phyloP scores from a whole-genome alignment of 2,329 filamentous ascomycete genomes.

The Botrytis deweyae region DNA sequence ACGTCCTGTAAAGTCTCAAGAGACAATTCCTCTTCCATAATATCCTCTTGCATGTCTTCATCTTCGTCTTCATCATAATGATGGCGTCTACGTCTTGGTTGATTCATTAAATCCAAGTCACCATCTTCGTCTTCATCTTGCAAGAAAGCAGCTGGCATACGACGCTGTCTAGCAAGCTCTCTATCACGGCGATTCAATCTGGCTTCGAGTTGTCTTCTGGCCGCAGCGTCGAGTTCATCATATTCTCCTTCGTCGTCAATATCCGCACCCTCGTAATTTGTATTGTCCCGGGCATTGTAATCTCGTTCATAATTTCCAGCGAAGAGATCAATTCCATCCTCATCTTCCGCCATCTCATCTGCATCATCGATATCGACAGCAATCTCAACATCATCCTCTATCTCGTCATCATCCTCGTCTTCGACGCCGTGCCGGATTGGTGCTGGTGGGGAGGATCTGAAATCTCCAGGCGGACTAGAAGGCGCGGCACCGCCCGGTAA shows the following conservation, averaged over 20 bases:
- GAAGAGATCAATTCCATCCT: constrained; percentile 77
- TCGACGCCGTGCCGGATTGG: constrained; percentile 59
- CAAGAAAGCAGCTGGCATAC: constrained; percentile 71
- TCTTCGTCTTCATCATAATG: constrained; percentile 94
- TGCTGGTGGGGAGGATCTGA: constrained; percentile 65
- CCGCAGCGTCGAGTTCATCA: constrained; percentile 64
- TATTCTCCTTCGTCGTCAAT: constrained; percentile 79
- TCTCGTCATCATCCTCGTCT: constrained; percentile 68
- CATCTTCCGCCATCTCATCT: constrained; percentile 79
- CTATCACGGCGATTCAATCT: constrained; percentile 72
- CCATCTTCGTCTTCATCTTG: constrained; percentile 78
- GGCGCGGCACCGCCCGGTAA: constrained; percentile 51
- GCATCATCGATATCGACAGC: constrained; percentile 75
- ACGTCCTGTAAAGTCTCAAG: constrained; percentile 89
- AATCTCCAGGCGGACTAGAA: constrained; percentile 53
- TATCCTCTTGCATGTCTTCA: constrained; percentile 86
- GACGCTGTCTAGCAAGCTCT: constrained; percentile 64
- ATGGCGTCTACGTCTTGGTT: constrained; percentile 81
- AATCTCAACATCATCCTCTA: constrained; percentile 68
- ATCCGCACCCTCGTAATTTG: constrained; percentile 67
- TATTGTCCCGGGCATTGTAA: constrained; percentile 64
- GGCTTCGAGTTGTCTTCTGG: constrained; percentile 68
- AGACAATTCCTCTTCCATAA: constrained; percentile 93
- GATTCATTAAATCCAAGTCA: constrained; percentile 79
- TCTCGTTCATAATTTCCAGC: constrained; percentile 71